Evolutionary conservation across 2,329 filamentous ascomycete species (phyloP).

Genomic region (Claviceps africana): DNA sequence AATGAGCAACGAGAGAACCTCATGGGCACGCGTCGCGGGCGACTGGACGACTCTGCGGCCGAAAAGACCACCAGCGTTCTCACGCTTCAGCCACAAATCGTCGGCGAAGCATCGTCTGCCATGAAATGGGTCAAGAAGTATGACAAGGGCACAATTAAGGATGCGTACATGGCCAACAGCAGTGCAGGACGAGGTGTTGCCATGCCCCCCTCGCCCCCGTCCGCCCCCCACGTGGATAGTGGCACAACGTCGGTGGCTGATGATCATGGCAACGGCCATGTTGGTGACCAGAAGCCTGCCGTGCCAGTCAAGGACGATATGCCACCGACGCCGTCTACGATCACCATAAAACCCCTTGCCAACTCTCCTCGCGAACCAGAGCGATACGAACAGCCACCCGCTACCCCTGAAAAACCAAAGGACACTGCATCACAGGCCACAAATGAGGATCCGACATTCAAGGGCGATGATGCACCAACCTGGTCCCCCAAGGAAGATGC

Average conservation of each 20-base stretch:
- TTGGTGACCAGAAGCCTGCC: slow-evolving; percentile 13
- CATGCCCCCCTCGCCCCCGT: slow-evolving; percentile 18
- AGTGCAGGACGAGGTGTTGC: slow-evolving; percentile 53
- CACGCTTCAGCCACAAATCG: slow-evolving; percentile 71
- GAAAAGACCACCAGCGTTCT: slow-evolving; percentile 81
- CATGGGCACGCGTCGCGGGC: slow-evolving; percentile 32
- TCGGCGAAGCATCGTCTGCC: slow-evolving; percentile 77
- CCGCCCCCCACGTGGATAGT: slow-evolving; percentile 19
- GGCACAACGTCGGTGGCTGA: slow-evolving; percentile 2
- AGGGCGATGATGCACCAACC: slow-evolving; percentile 1
- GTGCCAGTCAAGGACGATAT: slow-evolving; percentile 27
- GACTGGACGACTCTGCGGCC: slow-evolving; percentile 42
- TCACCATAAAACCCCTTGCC: not conserved
- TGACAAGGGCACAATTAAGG: slow-evolving; percentile 74
- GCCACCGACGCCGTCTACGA: slow-evolving; percentile 5
- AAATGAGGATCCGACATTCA: not conserved
- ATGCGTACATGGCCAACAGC: slow-evolving; percentile 68
- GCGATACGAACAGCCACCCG: not conserved
- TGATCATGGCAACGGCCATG: slow-evolving; percentile 3
- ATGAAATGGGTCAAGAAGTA: slow-evolving; percentile 97
- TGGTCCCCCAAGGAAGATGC: slow-evolving; percentile 13
- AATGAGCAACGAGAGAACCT: slow-evolving; percentile 35
- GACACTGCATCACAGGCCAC: not conserved
- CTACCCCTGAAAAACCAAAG: not conserved
- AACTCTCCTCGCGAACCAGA: not conserved